These are phyloP conservation scores for Phytophthora ohioensis DNA, from an alignment of 352 stramenopile genomes.

Conservation along the genomic window DNA sequence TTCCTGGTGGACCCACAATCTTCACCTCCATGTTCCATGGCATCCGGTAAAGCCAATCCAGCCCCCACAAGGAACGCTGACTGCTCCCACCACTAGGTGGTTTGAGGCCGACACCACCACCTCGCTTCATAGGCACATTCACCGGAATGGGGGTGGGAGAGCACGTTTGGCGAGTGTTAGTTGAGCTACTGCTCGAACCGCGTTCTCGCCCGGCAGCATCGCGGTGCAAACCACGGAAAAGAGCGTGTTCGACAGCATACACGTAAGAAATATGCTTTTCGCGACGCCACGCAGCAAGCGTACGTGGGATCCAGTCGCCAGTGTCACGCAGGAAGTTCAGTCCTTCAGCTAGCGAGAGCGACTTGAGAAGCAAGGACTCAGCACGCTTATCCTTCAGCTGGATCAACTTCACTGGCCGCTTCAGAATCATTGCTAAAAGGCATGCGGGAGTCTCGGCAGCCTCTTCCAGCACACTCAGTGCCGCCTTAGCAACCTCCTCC, in stretches of 20 bases:
- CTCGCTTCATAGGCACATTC: conserved; percentile 85
- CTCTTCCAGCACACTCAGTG: conserved; percentile 90
- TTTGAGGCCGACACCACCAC: conserved; percentile 59
- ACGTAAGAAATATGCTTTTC: conserved; percentile 91
- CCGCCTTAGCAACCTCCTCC: conserved; percentile 84
- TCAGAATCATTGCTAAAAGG: conserved; percentile 86
- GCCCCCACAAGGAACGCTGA: conserved; percentile 78
- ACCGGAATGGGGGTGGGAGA: conserved; percentile 85
- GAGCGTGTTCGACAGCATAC: conserved; percentile 78
- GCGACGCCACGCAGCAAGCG: conserved; percentile 75
- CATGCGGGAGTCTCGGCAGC: conserved; percentile 86
- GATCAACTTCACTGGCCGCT: conserved; percentile 78
- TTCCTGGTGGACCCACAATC: conserved; percentile 86
- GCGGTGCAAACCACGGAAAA: conserved; percentile 85
- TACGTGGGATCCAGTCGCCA: conserved; percentile 86
- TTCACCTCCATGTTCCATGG: conserved; percentile 94
- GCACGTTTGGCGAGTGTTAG: conserved; percentile 56
- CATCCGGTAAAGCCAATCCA: conserved; percentile 92
- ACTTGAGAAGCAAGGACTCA: conserved; percentile 86
- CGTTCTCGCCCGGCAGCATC: conserved; percentile 79
- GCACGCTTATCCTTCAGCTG: conserved; percentile 84
- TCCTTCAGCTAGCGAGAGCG: conserved; percentile 80
- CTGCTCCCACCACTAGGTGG: conserved; percentile 63
- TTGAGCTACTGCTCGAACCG: conserved; percentile 36
- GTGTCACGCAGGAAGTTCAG: conserved; percentile 84